Base-by-base conservation (phyloP, 179 eudicot species). In the Beta corolliflora region DNA sequence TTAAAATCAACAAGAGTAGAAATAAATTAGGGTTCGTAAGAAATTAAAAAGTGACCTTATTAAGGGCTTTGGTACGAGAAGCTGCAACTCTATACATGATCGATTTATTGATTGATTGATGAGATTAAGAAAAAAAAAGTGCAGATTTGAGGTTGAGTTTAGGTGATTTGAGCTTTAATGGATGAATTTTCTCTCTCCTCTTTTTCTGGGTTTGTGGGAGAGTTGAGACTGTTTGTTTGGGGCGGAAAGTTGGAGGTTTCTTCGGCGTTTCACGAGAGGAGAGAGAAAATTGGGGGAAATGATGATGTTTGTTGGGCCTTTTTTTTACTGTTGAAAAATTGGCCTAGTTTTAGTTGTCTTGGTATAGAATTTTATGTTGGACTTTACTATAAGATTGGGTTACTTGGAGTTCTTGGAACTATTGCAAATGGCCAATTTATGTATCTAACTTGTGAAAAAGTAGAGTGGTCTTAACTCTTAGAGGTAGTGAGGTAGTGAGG, bases 81-180 rank as follows among this genome's bases (percentile, higher is more conserved):
- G 90, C 83, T 72, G 90, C 89, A 44, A 83, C 77, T 86, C 93
- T 80, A 73, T 89, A 88, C 95, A 90, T 92, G 84, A 48, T 75
- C 48, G n/a, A 44, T 16, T 58, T 12, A 13, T 11, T 48, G 61
- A 58, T 63, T 54, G 64, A 60, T 36, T 5, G 19, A 61, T 61
- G 9, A 7, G 19, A 46, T 70, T 19, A 12, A 9, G 4, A 25
- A 21, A n/a, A 45, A 45, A 16, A 9, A 11, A 5, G 41, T 23
- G 41, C 3, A 25, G 3, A 10, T 64, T 41, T 0, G 11, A 68
- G 72, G 54, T 70, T 36, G 41, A 36, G 41, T 15, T 70, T 45
- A 16, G 25, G 29, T 46, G 76, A 73, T 48, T 52, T 1, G 61
- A 73, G 61, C 63, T 71, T 50, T 23, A 48, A 71, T 71, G 77